Evolutionary conservation across 495 filamentous ascomycete species (phyloP), one percentile per base, ranked within the genome.

Genomic region (Alectoria sarmentosa): DNA sequence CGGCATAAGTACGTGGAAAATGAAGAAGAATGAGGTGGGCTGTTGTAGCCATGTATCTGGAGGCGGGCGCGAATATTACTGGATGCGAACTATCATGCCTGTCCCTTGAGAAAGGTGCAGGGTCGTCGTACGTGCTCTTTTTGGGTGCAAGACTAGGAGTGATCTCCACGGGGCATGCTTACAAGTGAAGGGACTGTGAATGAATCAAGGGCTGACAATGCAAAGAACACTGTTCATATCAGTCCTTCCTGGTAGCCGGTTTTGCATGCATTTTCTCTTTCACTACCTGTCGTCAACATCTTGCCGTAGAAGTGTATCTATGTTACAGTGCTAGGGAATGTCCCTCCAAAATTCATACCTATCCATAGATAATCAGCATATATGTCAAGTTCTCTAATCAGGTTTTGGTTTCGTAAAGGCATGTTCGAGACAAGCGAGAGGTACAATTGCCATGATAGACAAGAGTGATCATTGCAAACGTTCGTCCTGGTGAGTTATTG

Each of bases 1-100:
- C 91, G 94, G 75, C 77, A 85, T 73, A 86, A 83, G 73, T 99
- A 97, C 75, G 76, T 92, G 69, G 74, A 88, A 72, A 80, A 83
- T 70, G 87, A 91, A 69, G 82, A 84, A 63, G 80, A 84, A 74
- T 83, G 80, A 66, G 75, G 78, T 62, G 76, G 60, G 52, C 52
- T 55, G 52, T 34, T 21, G 14, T 17, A n/a, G 52, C 17, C 30
- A 55, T 55, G 15, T 52, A 52, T 32, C 17, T 7, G 23, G 49
- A 17, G 28, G 49, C 17, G 28, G 17, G 28, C 14, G 19, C 28
- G 49, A 30, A 54, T 3, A n/a, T 19, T 7, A 14, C 19, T 19
- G 4, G 23, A 32, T 14, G 6, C 13, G 30, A 34, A 36, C 0
- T 10, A 1, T 55, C 17, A 21, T 55, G 14, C 19, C 52, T 34